Evolutionary conservation across 192 early-diverging fungal genomes (phyloP), one percentile per base, ranked within the genome.

Genomic region (Coemansia sp.): DNA sequence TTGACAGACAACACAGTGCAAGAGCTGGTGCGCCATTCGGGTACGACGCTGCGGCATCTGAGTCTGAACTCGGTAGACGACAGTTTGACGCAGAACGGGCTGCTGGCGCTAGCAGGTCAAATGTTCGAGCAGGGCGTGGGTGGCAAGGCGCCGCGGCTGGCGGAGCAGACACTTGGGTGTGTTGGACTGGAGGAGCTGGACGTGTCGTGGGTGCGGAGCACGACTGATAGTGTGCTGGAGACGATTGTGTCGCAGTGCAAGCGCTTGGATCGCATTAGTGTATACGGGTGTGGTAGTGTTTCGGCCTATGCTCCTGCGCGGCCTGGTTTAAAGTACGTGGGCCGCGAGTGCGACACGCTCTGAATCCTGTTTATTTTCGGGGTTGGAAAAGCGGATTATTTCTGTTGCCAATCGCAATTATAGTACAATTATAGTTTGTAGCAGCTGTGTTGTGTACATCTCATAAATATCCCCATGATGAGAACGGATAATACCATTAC

Each of bases 261-360:
- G n/a, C 58, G 50, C 21, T 70, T 95, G 49, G 64, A 66, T 10
- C 58, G 65, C 24, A 62, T 94, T n/a, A 72, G 62, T 5, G 86
- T 92, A 5, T 95, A 88, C 73, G 94, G 94, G 3, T 90, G 92
- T 55, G 86, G 88, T 53, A 75, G 82, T 25, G 72, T 94, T 43
- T 87, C 87, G 1, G 54, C 77, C 0, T 73, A 70, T 64, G 77
- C 82, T 19, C 83, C 85, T 9, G 56, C 51, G 22, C 78, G 84
- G 57, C 70, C 67, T 10, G 87, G 87, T 0, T 61, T 88, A 25
- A 56, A 47, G 51, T 76, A 86, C 58, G 61, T 84, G 50, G 87
- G 87, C 25, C 84, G 87, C 5, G 84, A 84, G 60, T 74, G 81
- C 51, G 87, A 88, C 29, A 84, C 80, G 37, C 73, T 84, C 5